These are phyloP conservation scores for Stephanodiscus triporus DNA, from an alignment of 108 stramenopile species.

Conservation along the genomic window DNA sequence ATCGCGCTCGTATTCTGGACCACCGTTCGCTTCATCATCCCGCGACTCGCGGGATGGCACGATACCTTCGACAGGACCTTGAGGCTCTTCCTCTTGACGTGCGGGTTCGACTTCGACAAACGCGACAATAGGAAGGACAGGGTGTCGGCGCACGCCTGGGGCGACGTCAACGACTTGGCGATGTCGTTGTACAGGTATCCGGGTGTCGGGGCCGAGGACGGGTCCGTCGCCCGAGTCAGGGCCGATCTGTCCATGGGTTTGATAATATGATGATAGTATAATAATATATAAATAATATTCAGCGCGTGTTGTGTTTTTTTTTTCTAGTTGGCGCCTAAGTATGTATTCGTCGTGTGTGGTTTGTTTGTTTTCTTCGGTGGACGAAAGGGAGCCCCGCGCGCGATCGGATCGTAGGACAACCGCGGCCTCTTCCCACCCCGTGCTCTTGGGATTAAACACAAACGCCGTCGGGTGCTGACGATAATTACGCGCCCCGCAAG, in stretches of 20 bases:
- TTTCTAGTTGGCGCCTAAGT: too few relatives aligned
- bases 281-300: too few relatives aligned
- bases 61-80: constrained; percentile 77
- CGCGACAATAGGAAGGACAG: constrained; percentile 73
- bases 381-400: too few relatives aligned
- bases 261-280: too few relatives aligned
- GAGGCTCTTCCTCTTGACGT: constrained; percentile 91
- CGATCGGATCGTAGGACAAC: too few relatives aligned
- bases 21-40: constrained; percentile 90
- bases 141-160: constrained; percentile 77
- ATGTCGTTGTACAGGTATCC: constrained; percentile 98
- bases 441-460: too few relatives aligned
- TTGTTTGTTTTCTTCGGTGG: too few relatives aligned
- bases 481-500: too few relatives aligned
- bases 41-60: constrained; percentile 55
- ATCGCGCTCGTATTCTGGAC: constrained; percentile 74
- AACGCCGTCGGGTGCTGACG: too few relatives aligned
- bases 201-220: constrained; percentile 92
- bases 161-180: constrained; percentile 82
- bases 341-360: too few relatives aligned
- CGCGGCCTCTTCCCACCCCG: too few relatives aligned
- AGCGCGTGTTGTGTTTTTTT: too few relatives aligned
- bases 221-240: constrained; percentile 85
- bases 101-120: constrained; percentile 85
- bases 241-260: constrained; percentile 48